Base-by-base conservation (phyloP, 805 yeast species). In the Hanseniaspora thailandica region DNA sequence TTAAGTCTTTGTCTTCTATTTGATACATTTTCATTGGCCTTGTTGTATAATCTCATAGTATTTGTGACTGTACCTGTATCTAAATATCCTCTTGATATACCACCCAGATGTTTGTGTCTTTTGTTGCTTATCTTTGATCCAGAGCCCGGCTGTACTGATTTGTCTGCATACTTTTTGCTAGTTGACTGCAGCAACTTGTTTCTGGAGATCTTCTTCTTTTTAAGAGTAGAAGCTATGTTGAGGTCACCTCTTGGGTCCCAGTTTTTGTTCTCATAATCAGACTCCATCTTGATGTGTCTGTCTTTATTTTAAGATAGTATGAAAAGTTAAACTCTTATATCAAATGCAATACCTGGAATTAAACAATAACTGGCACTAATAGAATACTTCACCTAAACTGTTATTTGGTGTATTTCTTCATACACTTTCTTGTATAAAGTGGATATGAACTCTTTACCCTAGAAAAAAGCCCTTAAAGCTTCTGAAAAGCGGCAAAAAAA, bases 1-100 rank as follows among this genome's bases (percentile, higher is more conserved):
- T 50, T 50, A 7, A 39, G 40, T 43, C 40, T 50, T 12, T 34
- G 39, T 28, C 36, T 34, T 26, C 45, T 50, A 12, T 12, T 22
- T 9, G 35, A 20, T n/a, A 26, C 44, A 12, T 23, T 8, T 9
- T 19, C 17, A 20, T 19, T 43, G 8, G 25, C 23, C 19, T 50
- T 50, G 15, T 43, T 50, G 39, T 50, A 50, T 35, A 50, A 17
- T 19, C 47, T 43, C 54, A 50, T 50, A 6, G 54, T 50, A 25
- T 50, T 50, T 1, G 43, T 50, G 5, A 43, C n/a, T 5, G 28
- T 26, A 2, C 47, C 47, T 4, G 54, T 34, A 26, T 50, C 54
- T 15, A 50, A 19, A 23, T 40, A 50, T 3, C 54, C 54, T 17
- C 47, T 40, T 3, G 54, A 43, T 2, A 50, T 50, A 12, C 54